Evolutionary conservation across 768 basidiomycete genomes (phyloP).

Genomic region (Russula sp.): DNA sequence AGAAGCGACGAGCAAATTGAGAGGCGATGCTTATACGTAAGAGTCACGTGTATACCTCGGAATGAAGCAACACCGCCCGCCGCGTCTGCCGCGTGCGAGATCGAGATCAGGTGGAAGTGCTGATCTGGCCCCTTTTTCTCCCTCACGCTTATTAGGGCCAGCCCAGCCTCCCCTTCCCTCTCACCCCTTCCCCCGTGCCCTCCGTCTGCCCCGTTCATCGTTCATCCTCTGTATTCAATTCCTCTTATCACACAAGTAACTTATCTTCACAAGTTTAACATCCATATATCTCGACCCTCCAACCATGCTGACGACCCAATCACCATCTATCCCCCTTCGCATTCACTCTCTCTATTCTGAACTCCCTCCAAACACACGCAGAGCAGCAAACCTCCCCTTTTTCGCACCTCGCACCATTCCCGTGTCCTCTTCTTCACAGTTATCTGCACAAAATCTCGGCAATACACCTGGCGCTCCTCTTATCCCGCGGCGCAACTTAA

Average conservation of each 20-base stretch:
- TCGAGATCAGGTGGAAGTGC: constrained; percentile 9
- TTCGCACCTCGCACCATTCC: constrained; percentile 22
- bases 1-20: too few relatives aligned
- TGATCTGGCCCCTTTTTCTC: constrained; percentile 22
- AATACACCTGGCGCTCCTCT: constrained; percentile 5
- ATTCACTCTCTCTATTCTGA: constrained; percentile 30
- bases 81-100: neutral
- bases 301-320: constrained; percentile 30
- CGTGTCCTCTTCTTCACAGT: neutral
- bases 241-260: constrained; percentile 17
- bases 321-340: constrained; percentile 19
- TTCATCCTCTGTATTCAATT: constrained; percentile 6
- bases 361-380: constrained; percentile 30
- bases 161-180: neutral
- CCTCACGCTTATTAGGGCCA: constrained; percentile 10
- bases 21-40: neutral
- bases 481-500: constrained; percentile 13
- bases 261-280: constrained; percentile 9
- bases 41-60: constrained; percentile 4
- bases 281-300: constrained; percentile 6
- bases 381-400: constrained; percentile 30
- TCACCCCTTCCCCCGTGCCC: neutral
- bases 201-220: neutral
- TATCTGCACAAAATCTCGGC: neutral
- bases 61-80: neutral